These are phyloP conservation scores for Cutaneotrichosporon curvatum DNA, from an alignment of 1,284 basidiomycete genomes.

Conservation along the genomic window DNA sequence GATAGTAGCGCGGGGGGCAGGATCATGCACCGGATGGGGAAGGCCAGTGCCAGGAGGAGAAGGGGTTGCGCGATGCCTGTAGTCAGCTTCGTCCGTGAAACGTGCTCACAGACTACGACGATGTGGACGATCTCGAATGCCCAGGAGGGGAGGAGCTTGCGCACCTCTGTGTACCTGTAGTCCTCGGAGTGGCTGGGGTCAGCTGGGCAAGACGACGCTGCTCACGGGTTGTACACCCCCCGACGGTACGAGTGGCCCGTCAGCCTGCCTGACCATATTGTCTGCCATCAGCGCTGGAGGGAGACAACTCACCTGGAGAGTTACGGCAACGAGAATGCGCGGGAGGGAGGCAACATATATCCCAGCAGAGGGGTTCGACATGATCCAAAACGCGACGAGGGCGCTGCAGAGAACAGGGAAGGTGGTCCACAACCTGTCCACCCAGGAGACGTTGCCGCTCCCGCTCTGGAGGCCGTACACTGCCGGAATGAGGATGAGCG, in stretches of 20 bases:
- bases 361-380: constrained; percentile 55
- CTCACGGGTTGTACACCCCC: constrained; percentile 61
- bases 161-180: constrained; percentile 80
- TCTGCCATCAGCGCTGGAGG: constrained; percentile 31
- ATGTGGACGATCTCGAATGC: constrained; percentile 71
- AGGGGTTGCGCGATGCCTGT: constrained; percentile 31
- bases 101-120: constrained; percentile 61
- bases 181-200: constrained; percentile 56
- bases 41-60: constrained; percentile 65
- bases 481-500: constrained; percentile 23
- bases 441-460: constrained; percentile 76
- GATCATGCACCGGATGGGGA: constrained; percentile 43
- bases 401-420: constrained; percentile 70
- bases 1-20: constrained; percentile 15
- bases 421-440: constrained; percentile 61
- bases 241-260: constrained; percentile 77
- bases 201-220: background rate
- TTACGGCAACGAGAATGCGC: constrained; percentile 63
- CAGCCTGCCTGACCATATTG: constrained; percentile 61
- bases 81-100: background rate
- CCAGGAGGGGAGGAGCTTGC: constrained; percentile 58
- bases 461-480: constrained; percentile 44
- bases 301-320: constrained; percentile 46
- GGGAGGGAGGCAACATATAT: constrained; percentile 51
- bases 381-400: constrained; percentile 55